Conservation (phyloP, 2,329 filamentous ascomycete genomes). For the Fusarium tjaetaba region DNA sequence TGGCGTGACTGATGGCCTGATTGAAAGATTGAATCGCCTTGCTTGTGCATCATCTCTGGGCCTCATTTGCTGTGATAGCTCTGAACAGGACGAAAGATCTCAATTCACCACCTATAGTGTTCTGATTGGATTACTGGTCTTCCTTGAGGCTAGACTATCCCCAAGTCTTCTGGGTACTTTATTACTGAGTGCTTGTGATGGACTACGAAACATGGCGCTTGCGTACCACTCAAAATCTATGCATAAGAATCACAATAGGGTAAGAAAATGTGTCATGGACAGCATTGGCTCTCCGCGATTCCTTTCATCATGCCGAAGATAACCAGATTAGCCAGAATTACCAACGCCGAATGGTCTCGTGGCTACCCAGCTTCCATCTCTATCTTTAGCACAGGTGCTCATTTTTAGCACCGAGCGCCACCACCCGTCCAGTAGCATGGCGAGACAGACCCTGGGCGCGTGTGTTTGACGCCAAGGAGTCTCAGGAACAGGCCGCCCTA, state of each 20-base stretch:
- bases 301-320: background rate
- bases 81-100: background rate
- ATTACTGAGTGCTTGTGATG: background rate
- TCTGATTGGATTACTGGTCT: background rate
- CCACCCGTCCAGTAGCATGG: constrained; percentile 9
- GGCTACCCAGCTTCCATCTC: background rate
- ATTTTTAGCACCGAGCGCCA: constrained; percentile 41
- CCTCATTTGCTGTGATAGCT: background rate
- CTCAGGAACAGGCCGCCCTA: constrained; percentile 34
- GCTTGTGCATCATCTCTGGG: background rate
- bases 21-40: constrained; percentile 11
- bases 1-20: constrained; percentile 30
- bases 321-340: constrained; percentile 1
- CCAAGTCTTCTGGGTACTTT: background rate
- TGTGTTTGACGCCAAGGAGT: constrained; percentile 26
- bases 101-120: background rate
- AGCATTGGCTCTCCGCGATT: background rate
- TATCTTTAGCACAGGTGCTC: constrained; percentile 12
- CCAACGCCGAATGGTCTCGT: background rate
- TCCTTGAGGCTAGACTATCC: background rate
- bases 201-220: constrained; percentile 7
- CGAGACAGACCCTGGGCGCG: background rate
- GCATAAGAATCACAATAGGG: background rate
- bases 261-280: background rate
- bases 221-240: background rate